Conservation (phyloP, 495 filamentous ascomycete genomes). For the Ascobolus immersus region DNA sequence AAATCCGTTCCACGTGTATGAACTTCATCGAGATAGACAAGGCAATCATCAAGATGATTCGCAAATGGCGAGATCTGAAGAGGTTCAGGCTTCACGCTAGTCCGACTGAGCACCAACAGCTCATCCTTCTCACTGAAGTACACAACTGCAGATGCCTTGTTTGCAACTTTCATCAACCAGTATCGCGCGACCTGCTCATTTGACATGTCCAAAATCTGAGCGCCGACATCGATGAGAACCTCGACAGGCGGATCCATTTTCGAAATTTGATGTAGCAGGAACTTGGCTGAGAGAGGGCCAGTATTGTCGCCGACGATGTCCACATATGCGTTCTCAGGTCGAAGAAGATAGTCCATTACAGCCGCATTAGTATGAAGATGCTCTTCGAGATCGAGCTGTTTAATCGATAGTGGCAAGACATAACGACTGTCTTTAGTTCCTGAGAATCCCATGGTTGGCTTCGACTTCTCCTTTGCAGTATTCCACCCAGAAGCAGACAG, state of each 20-base stretch:
- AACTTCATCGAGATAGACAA: slow-evolving; percentile 34
- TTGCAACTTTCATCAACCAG: slow-evolving; percentile 15
- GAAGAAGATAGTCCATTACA: slow-evolving; percentile 20
- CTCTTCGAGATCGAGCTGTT: slow-evolving; percentile 17
- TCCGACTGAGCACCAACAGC: slow-evolving; percentile 22
- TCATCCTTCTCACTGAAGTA: slow-evolving; percentile 26
- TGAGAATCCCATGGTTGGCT: slow-evolving; percentile 21
- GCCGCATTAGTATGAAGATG: slow-evolving; percentile 20
- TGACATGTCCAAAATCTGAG: slow-evolving; percentile 20
- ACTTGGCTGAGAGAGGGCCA: slow-evolving; percentile 14
- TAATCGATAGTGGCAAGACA: slow-evolving; percentile 20
- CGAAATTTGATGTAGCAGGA: slow-evolving; percentile 10
- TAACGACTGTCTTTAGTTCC: slow-evolving; percentile 22
- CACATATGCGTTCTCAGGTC: slow-evolving; percentile 16
- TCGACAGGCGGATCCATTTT: slow-evolving; percentile 6
- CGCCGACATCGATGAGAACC: slow-evolving; percentile 21
- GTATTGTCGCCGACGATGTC: slow-evolving; percentile 6
- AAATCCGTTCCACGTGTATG: slow-evolving; percentile 38
- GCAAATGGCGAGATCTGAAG: slow-evolving; percentile 26
- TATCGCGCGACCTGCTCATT: slow-evolving; percentile 15
- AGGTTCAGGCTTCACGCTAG: slow-evolving; percentile 13
- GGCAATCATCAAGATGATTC: slow-evolving; percentile 24
- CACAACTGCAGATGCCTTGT: slow-evolving; percentile 18
- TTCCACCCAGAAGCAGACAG: slow-evolving; percentile 23
- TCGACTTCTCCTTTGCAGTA: slow-evolving; percentile 11